phyloP scores from a whole-genome alignment of 208 protist genomes.

The Trypanosoma theileri region DNA sequence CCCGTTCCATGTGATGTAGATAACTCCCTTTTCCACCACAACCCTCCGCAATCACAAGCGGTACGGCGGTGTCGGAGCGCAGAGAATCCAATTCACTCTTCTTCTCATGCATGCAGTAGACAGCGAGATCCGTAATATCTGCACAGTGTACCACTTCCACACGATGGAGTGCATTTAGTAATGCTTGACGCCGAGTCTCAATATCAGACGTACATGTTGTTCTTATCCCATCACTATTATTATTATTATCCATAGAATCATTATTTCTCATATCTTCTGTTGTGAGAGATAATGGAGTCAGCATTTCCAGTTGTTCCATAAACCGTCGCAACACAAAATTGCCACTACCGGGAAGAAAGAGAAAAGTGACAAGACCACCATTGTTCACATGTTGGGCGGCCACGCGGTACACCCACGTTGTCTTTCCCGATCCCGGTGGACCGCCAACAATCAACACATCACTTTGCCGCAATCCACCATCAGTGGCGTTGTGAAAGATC shows the following conservation, averaged over 20 bases:
- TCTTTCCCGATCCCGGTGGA: constrained; percentile 19
- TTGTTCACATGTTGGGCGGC: constrained; percentile 46
- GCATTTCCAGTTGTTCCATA: constrained; percentile 40
- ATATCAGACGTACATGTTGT: constrained; percentile 3
- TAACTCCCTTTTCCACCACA: constrained; percentile 38
- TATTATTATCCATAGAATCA: background rate
- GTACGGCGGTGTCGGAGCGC: constrained; percentile 23
- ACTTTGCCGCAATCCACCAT: constrained; percentile 28
- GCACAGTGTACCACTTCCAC: constrained; percentile 56
- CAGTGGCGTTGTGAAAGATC: constrained; percentile 27
- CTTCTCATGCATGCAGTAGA: constrained; percentile 21
- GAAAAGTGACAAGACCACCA: constrained; percentile 50
- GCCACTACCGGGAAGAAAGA: constrained; percentile 39
- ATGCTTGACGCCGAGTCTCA: constrained; percentile 17
- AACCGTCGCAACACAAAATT: constrained; percentile 41
- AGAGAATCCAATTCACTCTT: background rate
- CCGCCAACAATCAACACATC: constrained; percentile 37
- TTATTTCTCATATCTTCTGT: background rate
- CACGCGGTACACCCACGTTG: constrained; percentile 37
- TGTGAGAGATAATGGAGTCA: background rate
- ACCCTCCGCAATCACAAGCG: constrained; percentile 59
- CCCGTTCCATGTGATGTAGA: constrained; percentile 57
- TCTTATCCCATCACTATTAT: background rate
- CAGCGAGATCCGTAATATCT: constrained; percentile 30
- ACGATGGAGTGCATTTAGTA: constrained; percentile 40